phyloP scores from a whole-genome alignment of 805 yeast species.

The Teunomyces kruisii region DNA sequence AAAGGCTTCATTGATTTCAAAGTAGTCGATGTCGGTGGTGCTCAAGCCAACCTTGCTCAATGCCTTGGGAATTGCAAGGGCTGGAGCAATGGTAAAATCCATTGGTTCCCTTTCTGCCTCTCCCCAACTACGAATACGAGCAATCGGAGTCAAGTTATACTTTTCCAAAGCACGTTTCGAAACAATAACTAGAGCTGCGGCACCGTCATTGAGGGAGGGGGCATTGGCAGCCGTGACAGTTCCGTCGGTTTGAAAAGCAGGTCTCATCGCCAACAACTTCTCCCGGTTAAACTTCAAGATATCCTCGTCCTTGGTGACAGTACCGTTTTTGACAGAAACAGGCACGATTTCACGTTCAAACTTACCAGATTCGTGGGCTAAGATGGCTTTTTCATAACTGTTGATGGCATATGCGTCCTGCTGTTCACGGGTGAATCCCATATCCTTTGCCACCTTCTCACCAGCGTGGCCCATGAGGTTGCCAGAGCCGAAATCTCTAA shows the following conservation, averaged over 20 bases:
- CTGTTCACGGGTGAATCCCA: constrained; percentile 73
- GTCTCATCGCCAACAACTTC: constrained; percentile 78
- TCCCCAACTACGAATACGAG: constrained; percentile 91
- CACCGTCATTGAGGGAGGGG: constrained; percentile 95
- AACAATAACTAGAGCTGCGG: constrained; percentile 88
- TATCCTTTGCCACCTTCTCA: constrained; percentile 90
- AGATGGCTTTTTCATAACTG: constrained; percentile 83
- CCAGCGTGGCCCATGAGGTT: constrained; percentile 96
- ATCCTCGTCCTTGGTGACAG: constrained; percentile 82
- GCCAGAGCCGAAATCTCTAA: constrained; percentile 85
- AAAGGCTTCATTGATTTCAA: constrained; percentile 98
- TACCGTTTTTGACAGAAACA: constrained; percentile 73
- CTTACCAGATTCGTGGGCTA: constrained; percentile 78
- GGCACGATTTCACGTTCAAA: constrained; percentile 83
- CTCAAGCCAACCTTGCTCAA: constrained; percentile 76
- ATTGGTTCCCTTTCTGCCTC: constrained; percentile 95
- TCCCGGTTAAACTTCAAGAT: constrained; percentile 70
- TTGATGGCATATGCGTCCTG: constrained; percentile 86
- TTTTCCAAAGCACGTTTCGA: constrained; percentile 83
- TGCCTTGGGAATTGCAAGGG: constrained; percentile 94
- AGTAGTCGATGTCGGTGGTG: constrained; percentile 74
- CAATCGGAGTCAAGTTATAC: constrained; percentile 83
- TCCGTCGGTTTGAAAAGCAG: constrained; percentile 94
- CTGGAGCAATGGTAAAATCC: constrained; percentile 95
- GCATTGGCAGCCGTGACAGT: constrained; percentile 98